Evolutionary conservation across 257 asterid species (phyloP).

Genomic region (Fraxinus cuspidata): DNA sequence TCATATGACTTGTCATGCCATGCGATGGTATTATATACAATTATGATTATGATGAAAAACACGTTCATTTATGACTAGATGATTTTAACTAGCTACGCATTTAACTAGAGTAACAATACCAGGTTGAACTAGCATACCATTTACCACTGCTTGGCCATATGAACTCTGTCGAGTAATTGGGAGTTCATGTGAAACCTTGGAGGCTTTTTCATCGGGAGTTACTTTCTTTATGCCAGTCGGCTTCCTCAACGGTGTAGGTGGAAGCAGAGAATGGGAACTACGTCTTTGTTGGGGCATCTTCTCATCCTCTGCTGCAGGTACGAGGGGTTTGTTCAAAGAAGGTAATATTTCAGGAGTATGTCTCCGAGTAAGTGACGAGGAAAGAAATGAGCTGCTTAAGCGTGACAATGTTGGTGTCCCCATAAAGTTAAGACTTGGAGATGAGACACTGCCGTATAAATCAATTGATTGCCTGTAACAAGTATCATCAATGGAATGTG

Average conservation of each 20-base stretch:
- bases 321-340: conserved; percentile 63
- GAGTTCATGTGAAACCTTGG: conserved; percentile 53
- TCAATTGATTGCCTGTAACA: conserved; percentile 86
- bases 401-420: conserved; percentile 68
- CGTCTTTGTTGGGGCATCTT: conserved; percentile 50
- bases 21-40: background rate
- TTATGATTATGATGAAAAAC: background rate
- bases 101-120: background rate
- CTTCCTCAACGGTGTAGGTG: conserved; percentile 61
- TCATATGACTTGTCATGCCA: background rate
- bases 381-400: conserved; percentile 75
- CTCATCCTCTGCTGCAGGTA: conserved; percentile 48
- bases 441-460: conserved; percentile 80
- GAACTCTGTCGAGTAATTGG: conserved; percentile 66
- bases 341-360: conserved; percentile 82
- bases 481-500: conserved; percentile 13
- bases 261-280: conserved; percentile 62
- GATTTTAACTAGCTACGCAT: background rate
- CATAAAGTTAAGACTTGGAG: conserved; percentile 77
- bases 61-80: background rate
- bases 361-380: conserved; percentile 64
- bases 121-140: conserved; percentile 42
- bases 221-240: conserved; percentile 42
- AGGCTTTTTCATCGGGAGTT: conserved; percentile 51
- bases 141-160: conserved; percentile 74